These are phyloP conservation scores for Talaromyces rugulosus DNA, from an alignment of 2,329 filamentous ascomycete species.

Conservation along the genomic window DNA sequence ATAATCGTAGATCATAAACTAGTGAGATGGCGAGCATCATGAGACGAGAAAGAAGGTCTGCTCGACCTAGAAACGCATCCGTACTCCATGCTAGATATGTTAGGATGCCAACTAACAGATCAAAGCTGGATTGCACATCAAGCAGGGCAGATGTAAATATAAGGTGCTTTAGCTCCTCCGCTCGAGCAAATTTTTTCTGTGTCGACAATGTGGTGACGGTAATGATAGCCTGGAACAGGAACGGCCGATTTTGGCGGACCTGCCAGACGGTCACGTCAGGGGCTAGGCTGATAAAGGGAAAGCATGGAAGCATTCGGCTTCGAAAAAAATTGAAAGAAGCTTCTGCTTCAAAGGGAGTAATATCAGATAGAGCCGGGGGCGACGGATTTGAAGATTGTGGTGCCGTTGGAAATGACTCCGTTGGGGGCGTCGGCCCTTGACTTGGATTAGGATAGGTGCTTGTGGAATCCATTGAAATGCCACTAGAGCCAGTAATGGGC, in stretches of 20 bases:
- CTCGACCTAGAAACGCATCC: conserved; percentile 29
- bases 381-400: not conserved
- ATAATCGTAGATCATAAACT: conserved; percentile 32
- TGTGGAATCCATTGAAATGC: not conserved
- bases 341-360: conserved; percentile 15
- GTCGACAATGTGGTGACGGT: conserved; percentile 30
- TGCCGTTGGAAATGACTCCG: not conserved
- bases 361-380: conserved; percentile 5
- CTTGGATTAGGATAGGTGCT: conserved; percentile 1
- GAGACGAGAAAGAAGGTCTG: conserved; percentile 30
- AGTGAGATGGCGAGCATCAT: conserved; percentile 36
- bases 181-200: conserved; percentile 21
- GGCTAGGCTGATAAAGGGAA: conserved; percentile 32
- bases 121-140: conserved; percentile 28
- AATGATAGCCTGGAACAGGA: conserved; percentile 33
- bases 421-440: not conserved
- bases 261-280: conserved; percentile 23
- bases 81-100: conserved; percentile 37
- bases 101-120: conserved; percentile 33
- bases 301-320: conserved; percentile 31
- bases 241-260: conserved; percentile 28
- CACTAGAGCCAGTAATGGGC: not conserved
- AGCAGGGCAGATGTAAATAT: conserved; percentile 26
- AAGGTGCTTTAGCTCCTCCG: conserved; percentile 27
- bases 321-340: conserved; percentile 26